These are phyloP conservation scores for Macadamia tetraphylla DNA, from an alignment of 164 flowering plant genomes.

Conservation along the genomic window DNA sequence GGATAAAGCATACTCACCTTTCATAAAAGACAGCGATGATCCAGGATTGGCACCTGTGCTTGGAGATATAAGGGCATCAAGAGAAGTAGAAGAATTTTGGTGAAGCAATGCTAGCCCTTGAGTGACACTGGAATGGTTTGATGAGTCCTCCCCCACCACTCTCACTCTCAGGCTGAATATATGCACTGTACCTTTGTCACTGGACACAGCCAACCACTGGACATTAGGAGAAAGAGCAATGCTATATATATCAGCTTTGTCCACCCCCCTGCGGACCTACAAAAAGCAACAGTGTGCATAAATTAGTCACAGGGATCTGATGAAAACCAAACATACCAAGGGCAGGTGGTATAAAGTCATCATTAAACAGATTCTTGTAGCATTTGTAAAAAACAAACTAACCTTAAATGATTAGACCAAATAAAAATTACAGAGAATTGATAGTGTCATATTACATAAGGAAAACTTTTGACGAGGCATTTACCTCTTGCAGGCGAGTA, in stretches of 20 bases:
- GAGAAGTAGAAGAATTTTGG: slow-evolving; percentile 58
- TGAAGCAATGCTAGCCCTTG: slow-evolving; percentile 29
- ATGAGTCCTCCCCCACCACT: slow-evolving; percentile 60
- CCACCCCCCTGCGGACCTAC: slow-evolving; percentile 57
- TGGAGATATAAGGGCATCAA: slow-evolving; percentile 60
- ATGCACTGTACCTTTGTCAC: slow-evolving; percentile 60
- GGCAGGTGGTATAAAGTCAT: too few species aligned
- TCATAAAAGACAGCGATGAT: slow-evolving; percentile 81
- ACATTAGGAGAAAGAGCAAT: slow-evolving; percentile 50
- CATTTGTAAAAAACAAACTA: background rate
- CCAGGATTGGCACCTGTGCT: slow-evolving; percentile 62
- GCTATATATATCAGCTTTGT: slow-evolving; percentile 51
- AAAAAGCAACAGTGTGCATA: slow-evolving; percentile 1
- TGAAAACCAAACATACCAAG: too few species aligned
- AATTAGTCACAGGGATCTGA: background rate
- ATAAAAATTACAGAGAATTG: background rate
- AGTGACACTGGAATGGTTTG: slow-evolving; percentile 26
- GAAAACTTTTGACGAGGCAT: background rate
- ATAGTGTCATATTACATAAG: background rate
- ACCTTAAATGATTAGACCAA: background rate
- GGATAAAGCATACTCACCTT: slow-evolving; percentile 45
- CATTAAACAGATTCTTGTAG: background rate
- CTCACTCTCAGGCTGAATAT: slow-evolving; percentile 64
- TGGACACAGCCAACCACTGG: slow-evolving; percentile 62
- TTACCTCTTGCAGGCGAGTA: slow-evolving; percentile 57